A percentile compares a stretch with the other conserved stretches of the same genome.
These are phyloP conservation scores for Pistacia vera DNA, from an alignment of 345 rosid genomes.

Conservation along the genomic window DNA sequence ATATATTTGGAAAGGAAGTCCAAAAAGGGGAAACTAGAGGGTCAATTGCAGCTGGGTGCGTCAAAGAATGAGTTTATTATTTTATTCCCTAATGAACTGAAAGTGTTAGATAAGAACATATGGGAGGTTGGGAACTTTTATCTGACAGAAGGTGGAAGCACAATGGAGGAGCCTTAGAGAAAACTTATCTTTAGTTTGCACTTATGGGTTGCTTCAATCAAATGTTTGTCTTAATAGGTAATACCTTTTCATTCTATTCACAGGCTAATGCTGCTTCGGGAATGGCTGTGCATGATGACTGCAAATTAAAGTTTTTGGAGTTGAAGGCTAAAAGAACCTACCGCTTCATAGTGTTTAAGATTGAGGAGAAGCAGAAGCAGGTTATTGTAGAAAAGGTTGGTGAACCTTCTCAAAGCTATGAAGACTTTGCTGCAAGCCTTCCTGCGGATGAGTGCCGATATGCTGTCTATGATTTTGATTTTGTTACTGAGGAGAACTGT, in stretches of 20 bases:
- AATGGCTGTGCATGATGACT: constrained; percentile 64
- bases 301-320: constrained; percentile 58
- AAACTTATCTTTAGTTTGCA: background rate
- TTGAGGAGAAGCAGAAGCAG: constrained; percentile 61
- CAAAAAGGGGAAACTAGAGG: background rate
- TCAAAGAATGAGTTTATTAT: background rate
- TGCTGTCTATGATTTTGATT: constrained; percentile 53
- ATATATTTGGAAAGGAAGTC: background rate
- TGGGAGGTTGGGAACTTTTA: background rate
- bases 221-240: background rate
- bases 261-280: constrained; percentile 66
- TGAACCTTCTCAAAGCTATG: constrained; percentile 47
- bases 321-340: constrained; percentile 56
- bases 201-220: too few species aligned
- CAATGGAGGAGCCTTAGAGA: background rate
- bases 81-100: background rate
- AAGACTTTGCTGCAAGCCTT: constrained; percentile 53
- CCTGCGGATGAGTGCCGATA: constrained; percentile 51
- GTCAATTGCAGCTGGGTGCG: background rate
- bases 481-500: constrained; percentile 55
- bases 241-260: background rate
- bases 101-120: background rate
- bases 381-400: constrained; percentile 57
- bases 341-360: constrained; percentile 57
- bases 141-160: background rate